Evolutionary conservation across 2,329 filamentous ascomycete genomes (phyloP), one percentile per base, ranked within the genome.

Genomic region (Metarhizium rileyi): DNA sequence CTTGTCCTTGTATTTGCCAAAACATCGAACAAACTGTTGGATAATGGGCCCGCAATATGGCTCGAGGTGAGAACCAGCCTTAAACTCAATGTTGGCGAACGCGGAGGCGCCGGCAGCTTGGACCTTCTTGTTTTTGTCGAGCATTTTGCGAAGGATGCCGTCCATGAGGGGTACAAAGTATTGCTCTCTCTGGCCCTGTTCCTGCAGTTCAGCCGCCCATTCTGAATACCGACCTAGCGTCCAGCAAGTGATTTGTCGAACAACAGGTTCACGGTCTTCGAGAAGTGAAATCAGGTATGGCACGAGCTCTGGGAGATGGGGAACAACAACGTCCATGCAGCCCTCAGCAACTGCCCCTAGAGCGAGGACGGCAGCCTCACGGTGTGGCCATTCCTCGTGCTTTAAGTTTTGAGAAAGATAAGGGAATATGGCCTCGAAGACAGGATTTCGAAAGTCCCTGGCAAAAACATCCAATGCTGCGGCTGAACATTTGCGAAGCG

Each of bases 161-260:
- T 95, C 91, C 90, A 98, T 95, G 78, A 97, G 87, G 1, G 91
- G 91, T 60, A 93, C 86, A 60, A 98, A 98, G 67, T 81, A 96
- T 50, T 81, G 78, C 47, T 84, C 78, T 61, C 84, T 85, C 55
- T 90, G 79, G 18, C 72, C 70, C 16, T 76, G 76, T 46, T 85
- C 81, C 23, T 78, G 70, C 22, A 96, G 77, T 54, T 83, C 80
- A 4, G 90, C 86, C 9, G 90, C 91, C 93, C 93, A 98, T 42
- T 83, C 76, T 5, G 93, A 95, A 67, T 96, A 98, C 43, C 93
- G 81, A 18, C 90, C 90, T 22, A 98, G 78, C 5, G 93, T 94
- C 93, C 93, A 98, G 68, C 93, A 98, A 23, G 91, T 97, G 57
- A 98, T 98, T 63, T 95, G 89, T 53, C 93, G 80, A 35, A 98